Base-by-base conservation (phyloP, 2,329 filamentous ascomycete genomes). In the Anisogramma anomala region DNA sequence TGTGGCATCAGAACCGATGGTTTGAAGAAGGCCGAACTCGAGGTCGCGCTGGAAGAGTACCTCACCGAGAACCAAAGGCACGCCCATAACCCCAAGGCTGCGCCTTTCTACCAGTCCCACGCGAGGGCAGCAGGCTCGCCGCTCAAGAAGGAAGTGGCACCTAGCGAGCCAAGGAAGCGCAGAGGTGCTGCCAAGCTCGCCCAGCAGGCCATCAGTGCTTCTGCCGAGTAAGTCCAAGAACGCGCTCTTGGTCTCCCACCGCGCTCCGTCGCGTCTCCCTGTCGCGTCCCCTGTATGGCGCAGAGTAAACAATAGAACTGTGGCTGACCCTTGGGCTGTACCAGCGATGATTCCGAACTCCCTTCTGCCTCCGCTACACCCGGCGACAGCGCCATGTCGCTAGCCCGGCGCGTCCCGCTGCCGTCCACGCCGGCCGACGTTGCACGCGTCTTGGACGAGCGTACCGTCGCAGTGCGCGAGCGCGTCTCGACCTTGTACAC, bases 361-460 rank as follows among this genome's bases (percentile, higher is more conserved):
- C 63, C 64, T 39, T 63, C 72, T 50, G 52, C 71, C 46, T 54
- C 66, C 52, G 63, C 67, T 51, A 70, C 69, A 39, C 67, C 71
- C 13, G 65, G 61, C 6, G 9, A 23, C 18, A 72, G 71, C 52
- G 67, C 67, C 33, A 58, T 77, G 38, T 65, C 69, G 10, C 66
- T 74, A 37, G 70, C 74, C 45, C 59, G 67, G 43, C 78, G 75
- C 53, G 74, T 87, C 38, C 74, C 79, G n/a, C 68, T 93, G 38
- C 85, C 85, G 17, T 78, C 85, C 7, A 87, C 85, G 2, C 87
- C 87, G 5, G 79, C 83, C 30, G 77, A 82, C 46, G 79, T 94
- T 26, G 83, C 81, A 28, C 69, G 81, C 50, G 78, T 76, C 48
- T 78, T 93, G 57, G 87, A 91, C 62, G 78, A 73, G 54, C 77